Evolutionary conservation across 192 early-diverging fungal species (phyloP).

Genomic region (Funneliformis mosseae): DNA sequence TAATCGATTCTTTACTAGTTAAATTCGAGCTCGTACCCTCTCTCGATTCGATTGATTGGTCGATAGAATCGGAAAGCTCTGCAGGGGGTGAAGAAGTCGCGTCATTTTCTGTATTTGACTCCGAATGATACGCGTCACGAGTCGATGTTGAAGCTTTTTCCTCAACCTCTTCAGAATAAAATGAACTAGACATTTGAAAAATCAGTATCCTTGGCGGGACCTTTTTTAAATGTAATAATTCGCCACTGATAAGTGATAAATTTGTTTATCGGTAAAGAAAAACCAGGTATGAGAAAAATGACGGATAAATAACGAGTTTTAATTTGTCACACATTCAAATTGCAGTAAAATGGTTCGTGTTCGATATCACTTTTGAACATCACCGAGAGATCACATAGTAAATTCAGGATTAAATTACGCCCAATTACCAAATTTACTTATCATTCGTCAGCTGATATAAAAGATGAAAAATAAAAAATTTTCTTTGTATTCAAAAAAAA

Average conservation of each 20-base stretch:
- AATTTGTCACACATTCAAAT: not conserved
- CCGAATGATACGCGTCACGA: slow-evolving; percentile 15
- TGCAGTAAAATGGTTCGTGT: not conserved
- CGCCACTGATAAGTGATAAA: not conserved
- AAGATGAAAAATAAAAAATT: too few relatives aligned
- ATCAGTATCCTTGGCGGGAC: not conserved
- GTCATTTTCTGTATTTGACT: not conserved
- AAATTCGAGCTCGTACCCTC: not conserved
- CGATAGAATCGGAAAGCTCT: slow-evolving; percentile 4
- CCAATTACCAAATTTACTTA: not conserved
- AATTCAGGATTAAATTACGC: not conserved
- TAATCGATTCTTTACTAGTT: not conserved
- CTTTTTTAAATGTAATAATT: not conserved
- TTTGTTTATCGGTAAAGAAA: not conserved
- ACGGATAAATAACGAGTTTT: slow-evolving; percentile 1
- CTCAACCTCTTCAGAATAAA: not conserved
- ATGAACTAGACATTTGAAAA: not conserved
- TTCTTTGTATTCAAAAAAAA: too few relatives aligned
- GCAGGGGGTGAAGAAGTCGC: slow-evolving; percentile 4
- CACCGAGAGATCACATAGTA: too few relatives aligned
- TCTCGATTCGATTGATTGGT: not conserved
- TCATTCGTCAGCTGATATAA: not conserved
- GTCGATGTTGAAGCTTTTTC: not conserved
- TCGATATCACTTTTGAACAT: not conserved
- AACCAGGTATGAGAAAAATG: not conserved